Conservation (phyloP, 805 yeast species). For the Lachancea kluyveri region DNA sequence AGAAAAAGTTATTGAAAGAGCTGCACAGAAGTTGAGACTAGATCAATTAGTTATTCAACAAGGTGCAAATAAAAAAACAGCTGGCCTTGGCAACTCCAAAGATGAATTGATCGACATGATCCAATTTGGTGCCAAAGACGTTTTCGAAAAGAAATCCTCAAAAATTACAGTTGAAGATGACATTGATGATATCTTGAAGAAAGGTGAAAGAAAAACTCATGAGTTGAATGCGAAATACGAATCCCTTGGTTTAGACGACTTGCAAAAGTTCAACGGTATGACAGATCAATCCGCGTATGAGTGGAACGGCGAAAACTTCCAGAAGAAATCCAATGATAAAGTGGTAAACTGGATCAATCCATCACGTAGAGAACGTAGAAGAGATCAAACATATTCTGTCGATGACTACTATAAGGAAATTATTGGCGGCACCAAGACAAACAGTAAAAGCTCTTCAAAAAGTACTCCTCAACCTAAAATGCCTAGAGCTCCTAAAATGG, state of each 20-base stretch:
- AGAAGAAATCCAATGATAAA: constrained; percentile 34
- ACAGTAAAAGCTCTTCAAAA: constrained; percentile 25
- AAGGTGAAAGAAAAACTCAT: constrained; percentile 79
- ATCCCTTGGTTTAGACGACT: constrained; percentile 83
- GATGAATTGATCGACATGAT: constrained; percentile 93
- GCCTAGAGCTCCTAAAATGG: constrained; percentile 58
- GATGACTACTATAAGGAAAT: constrained; percentile 75
- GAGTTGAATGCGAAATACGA: constrained; percentile 76
- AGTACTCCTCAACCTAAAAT: constrained; percentile 36
- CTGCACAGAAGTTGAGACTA: constrained; percentile 85
- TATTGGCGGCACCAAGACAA: constrained; percentile 27
- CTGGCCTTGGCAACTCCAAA: constrained; percentile 41
- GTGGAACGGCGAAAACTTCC: constrained; percentile 84
- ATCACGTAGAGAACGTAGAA: constrained; percentile 48
- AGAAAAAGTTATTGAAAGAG: constrained; percentile 92
- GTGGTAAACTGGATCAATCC: constrained; percentile 64
- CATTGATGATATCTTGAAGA: constrained; percentile 73
- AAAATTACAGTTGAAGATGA: constrained; percentile 44
- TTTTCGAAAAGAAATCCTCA: constrained; percentile 51
- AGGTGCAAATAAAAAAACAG: constrained; percentile 49
- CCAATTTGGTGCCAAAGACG: constrained; percentile 91
- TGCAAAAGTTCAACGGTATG: constrained; percentile 70
- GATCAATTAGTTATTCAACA: constrained; percentile 96
- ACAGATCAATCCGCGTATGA: constrained; percentile 88
- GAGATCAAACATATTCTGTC: constrained; percentile 70